Conservation (phyloP, 495 filamentous ascomycete genomes). For the Penicillium dipodomyicola region DNA sequence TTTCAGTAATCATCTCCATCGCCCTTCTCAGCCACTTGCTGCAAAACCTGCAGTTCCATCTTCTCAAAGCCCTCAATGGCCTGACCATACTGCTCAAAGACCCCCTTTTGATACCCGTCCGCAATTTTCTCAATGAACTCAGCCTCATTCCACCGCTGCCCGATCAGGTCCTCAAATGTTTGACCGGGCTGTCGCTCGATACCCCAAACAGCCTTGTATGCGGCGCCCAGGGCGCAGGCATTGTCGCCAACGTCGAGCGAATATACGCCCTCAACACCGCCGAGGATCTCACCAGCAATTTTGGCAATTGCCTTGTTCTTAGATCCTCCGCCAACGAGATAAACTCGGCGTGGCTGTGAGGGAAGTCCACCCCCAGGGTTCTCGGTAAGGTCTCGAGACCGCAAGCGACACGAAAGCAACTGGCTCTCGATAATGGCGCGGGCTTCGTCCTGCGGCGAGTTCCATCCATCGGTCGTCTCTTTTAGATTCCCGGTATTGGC, state of each 20-base stretch:
- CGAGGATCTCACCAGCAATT: slow-evolving; percentile 80
- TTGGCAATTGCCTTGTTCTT: slow-evolving; percentile 83
- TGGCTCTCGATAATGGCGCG: slow-evolving; percentile 93
- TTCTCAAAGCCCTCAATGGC: slow-evolving; percentile 74
- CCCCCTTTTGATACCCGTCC: slow-evolving; percentile 71
- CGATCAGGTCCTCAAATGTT: slow-evolving; percentile 85
- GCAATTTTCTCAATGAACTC: slow-evolving; percentile 77
- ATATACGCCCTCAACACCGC: slow-evolving; percentile 84
- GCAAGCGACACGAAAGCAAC: slow-evolving; percentile 81
- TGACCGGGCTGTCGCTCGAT: slow-evolving; percentile 65
- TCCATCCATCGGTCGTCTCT: slow-evolving; percentile 49
- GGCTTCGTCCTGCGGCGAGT: slow-evolving; percentile 63
- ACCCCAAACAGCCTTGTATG: slow-evolving; percentile 97
- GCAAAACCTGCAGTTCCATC: slow-evolving; percentile 70
- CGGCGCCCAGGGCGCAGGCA: slow-evolving; percentile 89
- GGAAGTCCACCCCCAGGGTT: slow-evolving; percentile 56
- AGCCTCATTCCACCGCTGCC: slow-evolving; percentile 78
- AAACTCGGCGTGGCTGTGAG: slow-evolving; percentile 82
- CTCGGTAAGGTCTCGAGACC: slow-evolving; percentile 70
- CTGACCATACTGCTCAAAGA: slow-evolving; percentile 73
- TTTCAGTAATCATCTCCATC: slow-evolving; percentile 3
- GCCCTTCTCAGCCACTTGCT: slow-evolving; percentile 22
- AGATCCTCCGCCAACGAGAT: slow-evolving; percentile 89
- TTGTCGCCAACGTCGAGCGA: slow-evolving; percentile 93
- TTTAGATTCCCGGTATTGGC: slow-evolving; percentile 40